phyloP scores from a whole-genome alignment of 768 basidiomycete species.

The Trametopsis cervina region DNA sequence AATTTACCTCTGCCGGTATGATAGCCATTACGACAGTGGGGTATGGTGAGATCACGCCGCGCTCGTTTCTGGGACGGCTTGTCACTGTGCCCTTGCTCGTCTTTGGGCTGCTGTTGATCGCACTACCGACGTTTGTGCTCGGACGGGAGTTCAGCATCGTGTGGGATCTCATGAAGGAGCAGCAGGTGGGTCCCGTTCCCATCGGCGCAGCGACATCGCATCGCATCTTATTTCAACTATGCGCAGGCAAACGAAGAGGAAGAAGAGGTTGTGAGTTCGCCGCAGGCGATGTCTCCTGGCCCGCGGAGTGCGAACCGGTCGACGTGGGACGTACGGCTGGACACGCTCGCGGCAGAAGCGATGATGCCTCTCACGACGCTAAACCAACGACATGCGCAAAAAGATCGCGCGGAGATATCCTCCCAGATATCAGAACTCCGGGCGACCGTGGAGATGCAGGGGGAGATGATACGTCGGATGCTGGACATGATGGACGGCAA shows the following conservation, averaged over 20 bases:
- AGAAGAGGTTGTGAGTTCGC: background rate
- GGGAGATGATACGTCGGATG: constrained; percentile 37
- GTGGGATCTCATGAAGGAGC: constrained; percentile 73
- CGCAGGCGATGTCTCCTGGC: constrained; percentile 2
- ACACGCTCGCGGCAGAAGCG: constrained; percentile 10
- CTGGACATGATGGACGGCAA: constrained; percentile 22
- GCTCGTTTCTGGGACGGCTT: constrained; percentile 80
- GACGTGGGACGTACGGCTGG: constrained; percentile 12
- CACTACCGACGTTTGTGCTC: constrained; percentile 86
- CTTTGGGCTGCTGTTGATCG: constrained; percentile 84
- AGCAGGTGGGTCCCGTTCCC: constrained; percentile 29
- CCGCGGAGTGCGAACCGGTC: background rate
- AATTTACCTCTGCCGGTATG: background rate
- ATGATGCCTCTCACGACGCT: constrained; percentile 12
- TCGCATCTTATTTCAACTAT: background rate
- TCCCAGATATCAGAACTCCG: constrained; percentile 56
- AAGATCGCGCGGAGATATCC: constrained; percentile 43
- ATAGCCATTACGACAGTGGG: constrained; percentile 84
- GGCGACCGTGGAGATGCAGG: constrained; percentile 50
- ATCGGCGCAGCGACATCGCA: background rate
- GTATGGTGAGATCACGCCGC: constrained; percentile 88
- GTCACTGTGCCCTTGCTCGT: constrained; percentile 82
- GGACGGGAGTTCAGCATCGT: constrained; percentile 87
- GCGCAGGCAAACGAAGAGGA: background rate
- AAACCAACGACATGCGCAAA: constrained; percentile 3